These are phyloP conservation scores for Straminergon stramineum DNA, from an alignment of 225 moss, liverwort and hornwort genomes.

Conservation along the genomic window DNA sequence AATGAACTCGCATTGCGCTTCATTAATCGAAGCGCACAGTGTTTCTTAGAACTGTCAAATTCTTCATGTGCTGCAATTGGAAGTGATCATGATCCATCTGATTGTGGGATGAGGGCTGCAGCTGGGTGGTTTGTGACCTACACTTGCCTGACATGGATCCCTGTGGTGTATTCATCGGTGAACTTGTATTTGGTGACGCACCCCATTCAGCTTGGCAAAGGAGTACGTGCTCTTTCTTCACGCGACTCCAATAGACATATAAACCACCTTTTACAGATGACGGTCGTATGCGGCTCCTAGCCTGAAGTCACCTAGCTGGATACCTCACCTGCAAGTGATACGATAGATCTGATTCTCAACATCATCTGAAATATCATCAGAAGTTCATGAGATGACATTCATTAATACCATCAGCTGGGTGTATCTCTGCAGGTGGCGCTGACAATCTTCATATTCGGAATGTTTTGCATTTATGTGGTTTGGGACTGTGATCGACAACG, in stretches of 20 bases:
- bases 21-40: not conserved
- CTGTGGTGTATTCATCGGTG: constrained; percentile 50
- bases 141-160: constrained; percentile 60
- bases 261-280: not conserved
- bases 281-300: not conserved
- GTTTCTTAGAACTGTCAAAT: not conserved
- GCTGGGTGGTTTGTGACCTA: constrained; percentile 56
- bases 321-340: not conserved
- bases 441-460: constrained; percentile 32
- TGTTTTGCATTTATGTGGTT: constrained; percentile 48
- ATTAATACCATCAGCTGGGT: not conserved
- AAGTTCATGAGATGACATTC: not conserved
- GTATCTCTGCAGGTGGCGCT: constrained; percentile 23
- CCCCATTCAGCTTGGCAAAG: constrained; percentile 57
- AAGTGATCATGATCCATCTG: not conserved
- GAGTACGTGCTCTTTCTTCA: constrained; percentile 26
- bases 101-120: constrained; percentile 29
- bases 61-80: not conserved
- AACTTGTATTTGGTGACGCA: constrained; percentile 64
- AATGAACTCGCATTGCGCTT: not conserved
- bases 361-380: not conserved
- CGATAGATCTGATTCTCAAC: not conserved
- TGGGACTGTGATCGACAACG: constrained; percentile 63
- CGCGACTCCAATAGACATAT: not conserved
- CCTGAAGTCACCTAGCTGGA: not conserved